A percentile compares a stretch with the other conserved stretches of the same genome.
phyloP scores from a whole-genome alignment of 2,329 filamentous ascomycete species.

The Shiraia sp. region DNA sequence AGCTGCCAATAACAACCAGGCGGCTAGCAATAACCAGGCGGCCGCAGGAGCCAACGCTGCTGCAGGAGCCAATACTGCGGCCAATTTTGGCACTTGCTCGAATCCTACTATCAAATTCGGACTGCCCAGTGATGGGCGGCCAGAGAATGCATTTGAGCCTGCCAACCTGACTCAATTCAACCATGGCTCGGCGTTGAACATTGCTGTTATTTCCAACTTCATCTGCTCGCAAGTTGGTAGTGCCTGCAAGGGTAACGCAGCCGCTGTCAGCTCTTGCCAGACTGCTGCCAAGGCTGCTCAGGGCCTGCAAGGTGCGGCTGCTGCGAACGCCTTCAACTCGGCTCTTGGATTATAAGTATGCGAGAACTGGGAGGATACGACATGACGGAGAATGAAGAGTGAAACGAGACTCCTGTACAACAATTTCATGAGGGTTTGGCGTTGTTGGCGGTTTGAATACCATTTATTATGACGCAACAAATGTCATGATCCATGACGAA shows the following conservation, averaged over 20 bases:
- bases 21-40: neutral
- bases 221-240: conserved; percentile 51
- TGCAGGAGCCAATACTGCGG: neutral
- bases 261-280: conserved; percentile 27
- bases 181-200: conserved; percentile 57
- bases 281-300: conserved; percentile 22
- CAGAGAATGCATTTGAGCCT: conserved; percentile 45
- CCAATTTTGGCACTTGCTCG: too few relatives aligned
- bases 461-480: too few relatives aligned
- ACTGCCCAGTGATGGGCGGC: too few relatives aligned
- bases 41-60: neutral
- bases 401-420: too few relatives aligned
- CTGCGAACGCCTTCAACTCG: conserved; percentile 35
- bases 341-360: conserved; percentile 26
- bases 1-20: neutral
- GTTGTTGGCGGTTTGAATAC: too few relatives aligned
- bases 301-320: conserved; percentile 24
- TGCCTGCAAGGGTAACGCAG: conserved; percentile 26
- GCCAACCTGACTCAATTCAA: conserved; percentile 51
- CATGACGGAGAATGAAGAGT: too few relatives aligned
- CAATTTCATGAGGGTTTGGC: too few relatives aligned
- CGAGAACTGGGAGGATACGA: neutral
- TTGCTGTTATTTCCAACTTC: conserved; percentile 54
- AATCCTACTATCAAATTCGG: too few relatives aligned
- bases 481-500: too few relatives aligned